phyloP scores from a whole-genome alignment of 1,284 basidiomycete genomes.

The Cutaneotrichosporon curvatum region DNA sequence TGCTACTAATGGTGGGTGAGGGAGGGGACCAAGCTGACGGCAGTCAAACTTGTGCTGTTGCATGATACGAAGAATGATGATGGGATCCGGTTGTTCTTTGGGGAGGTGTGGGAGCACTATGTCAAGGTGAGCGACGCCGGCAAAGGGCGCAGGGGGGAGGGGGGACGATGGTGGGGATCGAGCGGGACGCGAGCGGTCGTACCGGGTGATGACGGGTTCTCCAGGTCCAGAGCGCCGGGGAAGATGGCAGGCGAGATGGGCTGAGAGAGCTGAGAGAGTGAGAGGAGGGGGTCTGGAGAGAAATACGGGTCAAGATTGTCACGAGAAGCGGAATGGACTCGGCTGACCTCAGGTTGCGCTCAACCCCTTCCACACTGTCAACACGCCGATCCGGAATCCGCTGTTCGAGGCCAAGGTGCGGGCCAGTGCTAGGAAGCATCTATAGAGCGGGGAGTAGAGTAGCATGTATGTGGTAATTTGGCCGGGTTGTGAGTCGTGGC shows the following conservation, averaged over 20 bases:
- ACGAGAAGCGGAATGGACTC: too few relatives aligned
- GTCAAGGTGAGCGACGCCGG: slow-evolving; percentile 61
- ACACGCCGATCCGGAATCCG: slow-evolving; percentile 67
- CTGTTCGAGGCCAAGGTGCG: slow-evolving; percentile 76
- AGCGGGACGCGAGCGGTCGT: not conserved
- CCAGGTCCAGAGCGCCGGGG: not conserved
- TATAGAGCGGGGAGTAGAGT: slow-evolving; percentile 50
- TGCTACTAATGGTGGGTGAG: slow-evolving; percentile 74
- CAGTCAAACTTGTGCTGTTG: slow-evolving; percentile 71
- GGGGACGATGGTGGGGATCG: not conserved
- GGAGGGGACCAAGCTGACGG: not conserved
- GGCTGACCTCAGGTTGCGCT: slow-evolving; percentile 60
- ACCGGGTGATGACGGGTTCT: not conserved
- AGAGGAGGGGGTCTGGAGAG: too few relatives aligned
- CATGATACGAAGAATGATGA: slow-evolving; percentile 95
- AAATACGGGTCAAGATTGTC: too few relatives aligned
- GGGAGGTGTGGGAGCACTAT: slow-evolving; percentile 90
- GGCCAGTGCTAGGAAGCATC: slow-evolving; percentile 75
- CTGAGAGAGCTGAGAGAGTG: too few relatives aligned
- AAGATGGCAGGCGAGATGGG: too few relatives aligned
- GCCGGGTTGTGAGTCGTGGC: not conserved
- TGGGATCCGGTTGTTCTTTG: slow-evolving; percentile 80
- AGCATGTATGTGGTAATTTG: not conserved
- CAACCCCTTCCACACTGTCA: slow-evolving; percentile 88
- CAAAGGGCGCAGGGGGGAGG: too few relatives aligned